Evolutionary conservation across 2,329 filamentous ascomycete genomes (phyloP), one percentile per base, ranked within the genome.

Genomic region (Sporothrix curviconia): DNA sequence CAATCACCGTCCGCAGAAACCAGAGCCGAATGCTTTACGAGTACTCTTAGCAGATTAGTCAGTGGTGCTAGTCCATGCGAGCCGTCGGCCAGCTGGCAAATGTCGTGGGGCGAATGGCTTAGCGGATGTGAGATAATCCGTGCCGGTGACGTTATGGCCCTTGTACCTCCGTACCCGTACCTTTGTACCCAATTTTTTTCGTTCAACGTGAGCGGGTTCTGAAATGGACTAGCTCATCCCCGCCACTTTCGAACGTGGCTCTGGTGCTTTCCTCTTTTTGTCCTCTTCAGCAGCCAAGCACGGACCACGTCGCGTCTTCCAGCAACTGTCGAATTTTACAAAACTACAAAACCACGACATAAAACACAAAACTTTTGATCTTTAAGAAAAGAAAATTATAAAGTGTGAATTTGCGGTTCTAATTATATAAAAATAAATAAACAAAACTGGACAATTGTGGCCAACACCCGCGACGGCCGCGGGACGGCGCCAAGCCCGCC

Each of bases 81-180:
- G 34, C 37, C 17, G 17, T 14, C n/a, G n/a, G 50, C 50, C 42
- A 46, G 52, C 40, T 55, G 49, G 52, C 52, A 17, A 42, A 12
- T 30, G 8, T 15, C 7, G 36, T 32, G 40, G 34, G 37, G 19
- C 30, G 22, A n/a, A 24, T 30, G 9, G 50, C 47, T 32, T n/a
- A n/a, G 58, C 55, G 52, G 56, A 59, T 60, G 57, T 57, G 59
- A 50, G 62, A 63, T 54, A 60, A 60, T 60, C 60, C 64, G 59
- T 55, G 56, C 60, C 60, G 56, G 32, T 54, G 59, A 58, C 60
- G 55, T 56, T 56, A 42, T 30, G 46, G 24, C 30, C 43, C 37
- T 32, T 55, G 36, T 54, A 34, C 34, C 34, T 54, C 9, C 25
- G 37, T 55, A 34, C 57, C 56, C 43, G 12, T 32, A 5, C 28